Evolutionary conservation across 2,329 filamentous ascomycete genomes (phyloP).

Genomic region (Talaromyces sp.): DNA sequence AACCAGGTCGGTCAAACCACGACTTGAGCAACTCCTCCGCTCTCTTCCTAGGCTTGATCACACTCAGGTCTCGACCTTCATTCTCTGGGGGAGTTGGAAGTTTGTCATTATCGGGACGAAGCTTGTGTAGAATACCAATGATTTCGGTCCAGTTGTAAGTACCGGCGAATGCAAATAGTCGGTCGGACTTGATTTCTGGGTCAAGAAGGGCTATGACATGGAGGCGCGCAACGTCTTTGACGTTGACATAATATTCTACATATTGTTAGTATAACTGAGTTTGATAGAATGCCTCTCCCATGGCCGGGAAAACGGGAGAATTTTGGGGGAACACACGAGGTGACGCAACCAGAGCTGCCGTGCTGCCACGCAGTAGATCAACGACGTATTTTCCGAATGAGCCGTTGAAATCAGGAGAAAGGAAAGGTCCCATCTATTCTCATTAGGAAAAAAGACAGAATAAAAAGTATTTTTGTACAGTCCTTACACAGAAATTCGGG

Average conservation of each 20-base stretch:
- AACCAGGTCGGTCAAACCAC: not conserved
- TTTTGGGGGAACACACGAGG: too few species aligned
- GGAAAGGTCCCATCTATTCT: not conserved
- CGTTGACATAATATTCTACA: conserved; percentile 41
- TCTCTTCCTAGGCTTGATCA: not conserved
- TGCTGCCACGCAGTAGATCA: not conserved
- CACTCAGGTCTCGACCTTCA: conserved; percentile 25
- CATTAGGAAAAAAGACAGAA: not conserved
- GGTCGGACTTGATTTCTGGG: conserved; percentile 40
- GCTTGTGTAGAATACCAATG: not conserved
- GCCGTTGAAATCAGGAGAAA: not conserved
- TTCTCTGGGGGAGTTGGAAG: not conserved
- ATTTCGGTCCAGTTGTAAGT: conserved; percentile 37
- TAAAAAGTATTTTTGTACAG: not conserved
- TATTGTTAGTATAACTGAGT: not conserved
- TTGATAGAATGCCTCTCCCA: too few species aligned
- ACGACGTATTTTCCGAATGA: not conserved
- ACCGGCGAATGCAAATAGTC: conserved; percentile 49
- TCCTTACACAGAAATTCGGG: conserved; percentile 29
- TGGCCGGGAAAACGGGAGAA: too few species aligned
- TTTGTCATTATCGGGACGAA: not conserved
- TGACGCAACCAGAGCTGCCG: too few species aligned
- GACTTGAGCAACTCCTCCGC: conserved; percentile 3
- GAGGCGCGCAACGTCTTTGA: conserved; percentile 45
- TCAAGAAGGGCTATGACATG: conserved; percentile 50